phyloP scores from a whole-genome alignment of 352 stramenopile genomes.

The Pythium myriotylum region DNA sequence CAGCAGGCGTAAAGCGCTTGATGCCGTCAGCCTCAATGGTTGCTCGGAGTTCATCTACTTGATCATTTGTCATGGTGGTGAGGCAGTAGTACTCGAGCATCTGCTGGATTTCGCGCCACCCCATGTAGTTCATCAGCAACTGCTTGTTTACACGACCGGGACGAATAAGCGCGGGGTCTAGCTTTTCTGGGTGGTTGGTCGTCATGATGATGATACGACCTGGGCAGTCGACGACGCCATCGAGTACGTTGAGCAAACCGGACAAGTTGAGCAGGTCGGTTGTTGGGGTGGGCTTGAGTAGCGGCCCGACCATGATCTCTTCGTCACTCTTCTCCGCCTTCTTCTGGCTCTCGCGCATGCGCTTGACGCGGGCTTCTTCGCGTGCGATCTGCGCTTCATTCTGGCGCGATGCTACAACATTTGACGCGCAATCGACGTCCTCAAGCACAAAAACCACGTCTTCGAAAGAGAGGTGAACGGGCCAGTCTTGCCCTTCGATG shows the following conservation, averaged over 20 bases:
- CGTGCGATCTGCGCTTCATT: constrained; percentile 23
- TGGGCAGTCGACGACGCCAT: constrained; percentile 87
- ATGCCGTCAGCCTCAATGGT: not conserved
- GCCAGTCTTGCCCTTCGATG: constrained; percentile 57
- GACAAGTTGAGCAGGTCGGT: constrained; percentile 67
- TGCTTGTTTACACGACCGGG: constrained; percentile 90
- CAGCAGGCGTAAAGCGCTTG: constrained; percentile 33
- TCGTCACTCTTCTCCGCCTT: constrained; percentile 6
- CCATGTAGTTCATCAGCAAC: constrained; percentile 67
- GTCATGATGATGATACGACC: constrained; percentile 92
- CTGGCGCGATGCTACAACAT: constrained; percentile 42
- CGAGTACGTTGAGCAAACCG: constrained; percentile 88
- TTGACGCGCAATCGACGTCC: constrained; percentile 81
- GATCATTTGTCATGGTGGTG: constrained; percentile 27
- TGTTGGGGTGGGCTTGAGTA: constrained; percentile 15
- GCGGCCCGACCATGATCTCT: constrained; percentile 6
- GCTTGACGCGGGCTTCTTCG: constrained; percentile 2
- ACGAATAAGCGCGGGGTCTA: constrained; percentile 90
- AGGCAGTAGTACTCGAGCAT: constrained; percentile 74
- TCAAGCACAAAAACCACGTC: constrained; percentile 92
- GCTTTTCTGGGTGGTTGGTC: constrained; percentile 92
- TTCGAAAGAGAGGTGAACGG: constrained; percentile 66
- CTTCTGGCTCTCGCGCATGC: not conserved
- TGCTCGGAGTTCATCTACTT: constrained; percentile 12
- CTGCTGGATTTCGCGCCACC: constrained; percentile 29